Evolutionary conservation across 2,329 filamentous ascomycete genomes (phyloP).

Genomic region (Coniochaeta ligniaria): DNA sequence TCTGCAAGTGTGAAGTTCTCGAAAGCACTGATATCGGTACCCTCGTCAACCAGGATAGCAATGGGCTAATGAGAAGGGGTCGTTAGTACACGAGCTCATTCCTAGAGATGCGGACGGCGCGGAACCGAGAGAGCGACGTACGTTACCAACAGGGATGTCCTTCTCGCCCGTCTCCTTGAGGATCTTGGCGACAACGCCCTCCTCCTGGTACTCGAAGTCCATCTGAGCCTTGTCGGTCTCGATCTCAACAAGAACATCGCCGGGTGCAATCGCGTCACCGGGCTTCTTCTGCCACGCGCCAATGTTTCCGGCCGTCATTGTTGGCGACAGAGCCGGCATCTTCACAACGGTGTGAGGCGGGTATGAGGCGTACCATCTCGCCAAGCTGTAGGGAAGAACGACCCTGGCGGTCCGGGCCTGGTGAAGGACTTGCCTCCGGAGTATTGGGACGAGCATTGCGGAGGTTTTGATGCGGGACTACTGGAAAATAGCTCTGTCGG

Average conservation of each 20-base stretch:
- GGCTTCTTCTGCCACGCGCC: constrained; percentile 97
- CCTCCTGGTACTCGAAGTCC: constrained; percentile 99
- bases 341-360: constrained; percentile 91
- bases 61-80: constrained; percentile 63
- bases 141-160: constrained; percentile 88
- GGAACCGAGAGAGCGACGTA: constrained; percentile 44
- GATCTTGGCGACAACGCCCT: constrained; percentile 90
- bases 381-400: constrained; percentile 45
- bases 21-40: constrained; percentile 78
- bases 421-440: constrained; percentile 55
- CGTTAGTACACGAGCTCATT: background rate
- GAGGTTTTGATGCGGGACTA: constrained; percentile 11
- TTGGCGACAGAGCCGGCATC: constrained; percentile 97
- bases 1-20: constrained; percentile 83
- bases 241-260: constrained; percentile 95
- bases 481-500: constrained; percentile 12
- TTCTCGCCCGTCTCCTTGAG: constrained; percentile 90
- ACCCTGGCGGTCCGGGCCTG: constrained; percentile 41
- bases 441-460: constrained; percentile 55
- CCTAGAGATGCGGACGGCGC: background rate
- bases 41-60: constrained; percentile 89
- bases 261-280: constrained; percentile 78
- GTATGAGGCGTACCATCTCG: constrained; percentile 72
- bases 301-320: constrained; percentile 95
- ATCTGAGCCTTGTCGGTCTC: constrained; percentile 99